Conservation (phyloP, 495 filamentous ascomycete species). For the Hypomontagnella monticulosa region DNA sequence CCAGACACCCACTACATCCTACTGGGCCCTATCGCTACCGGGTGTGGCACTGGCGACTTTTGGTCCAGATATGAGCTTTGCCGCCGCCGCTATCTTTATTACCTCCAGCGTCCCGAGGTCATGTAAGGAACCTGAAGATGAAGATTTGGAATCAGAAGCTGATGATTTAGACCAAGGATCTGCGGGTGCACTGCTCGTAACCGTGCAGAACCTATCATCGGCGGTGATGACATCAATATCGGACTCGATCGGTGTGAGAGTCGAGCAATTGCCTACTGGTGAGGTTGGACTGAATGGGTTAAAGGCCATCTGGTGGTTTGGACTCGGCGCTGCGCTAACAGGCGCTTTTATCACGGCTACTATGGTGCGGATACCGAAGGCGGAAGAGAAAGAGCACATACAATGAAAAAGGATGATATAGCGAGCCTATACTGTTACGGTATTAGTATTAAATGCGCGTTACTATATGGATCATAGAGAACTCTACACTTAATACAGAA, state of each 20-base stretch:
- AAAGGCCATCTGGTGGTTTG: conserved; percentile 62
- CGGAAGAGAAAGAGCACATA: conserved; percentile 63
- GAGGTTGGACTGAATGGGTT: conserved; percentile 56
- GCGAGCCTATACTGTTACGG: not conserved
- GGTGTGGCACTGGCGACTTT: conserved; percentile 61
- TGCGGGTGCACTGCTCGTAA: conserved; percentile 69
- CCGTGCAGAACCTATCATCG: conserved; percentile 65
- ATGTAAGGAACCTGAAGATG: too few relatives aligned
- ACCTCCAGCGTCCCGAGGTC: conserved; percentile 62
- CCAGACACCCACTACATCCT: conserved; percentile 54
- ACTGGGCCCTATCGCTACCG: conserved; percentile 68
- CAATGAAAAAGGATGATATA: conserved; percentile 16
- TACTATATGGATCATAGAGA: too few relatives aligned
- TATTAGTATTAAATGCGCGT: too few relatives aligned
- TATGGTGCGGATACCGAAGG: conserved; percentile 57
- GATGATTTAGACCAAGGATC: conserved; percentile 75
- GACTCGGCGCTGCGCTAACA: conserved; percentile 48
- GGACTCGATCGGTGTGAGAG: conserved; percentile 56
- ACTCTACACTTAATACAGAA: too few relatives aligned
- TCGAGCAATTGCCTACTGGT: conserved; percentile 49
- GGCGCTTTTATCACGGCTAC: conserved; percentile 55
- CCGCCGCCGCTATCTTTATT: conserved; percentile 67
- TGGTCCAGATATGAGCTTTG: conserved; percentile 71
- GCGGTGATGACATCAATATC: conserved; percentile 58
- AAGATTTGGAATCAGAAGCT: too few relatives aligned